phyloP scores from a whole-genome alignment of 371 early-diverging fungal genomes.

The Rhizopus stolonifer region DNA sequence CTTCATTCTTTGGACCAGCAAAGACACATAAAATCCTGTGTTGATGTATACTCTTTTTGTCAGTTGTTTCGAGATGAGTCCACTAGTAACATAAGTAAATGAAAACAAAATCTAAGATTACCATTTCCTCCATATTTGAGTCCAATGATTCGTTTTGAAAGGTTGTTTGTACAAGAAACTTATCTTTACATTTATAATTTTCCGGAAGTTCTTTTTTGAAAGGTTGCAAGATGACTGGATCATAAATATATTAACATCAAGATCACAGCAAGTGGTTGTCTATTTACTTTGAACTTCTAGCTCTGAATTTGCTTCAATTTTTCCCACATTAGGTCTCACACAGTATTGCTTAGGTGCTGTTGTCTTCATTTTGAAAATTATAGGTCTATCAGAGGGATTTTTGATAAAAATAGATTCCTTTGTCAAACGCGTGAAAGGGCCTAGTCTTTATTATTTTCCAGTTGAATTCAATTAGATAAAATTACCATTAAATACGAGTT shows the following conservation, averaged over 20 bases:
- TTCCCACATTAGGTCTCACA: slow-evolving; percentile 94
- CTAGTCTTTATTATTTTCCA: no score
- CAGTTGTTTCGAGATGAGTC: slow-evolving; percentile 51
- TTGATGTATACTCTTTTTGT: slow-evolving; percentile 55
- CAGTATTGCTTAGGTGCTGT: slow-evolving; percentile 97
- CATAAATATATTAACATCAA: neutral
- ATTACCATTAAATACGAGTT: slow-evolving; percentile 62
- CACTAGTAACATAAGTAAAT: slow-evolving; percentile 45
- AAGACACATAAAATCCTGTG: slow-evolving; percentile 65
- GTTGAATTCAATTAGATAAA: no score
- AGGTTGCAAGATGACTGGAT: slow-evolving; percentile 82
- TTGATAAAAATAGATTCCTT: slow-evolving; percentile 65
- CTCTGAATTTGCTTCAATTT: slow-evolving; percentile 71
- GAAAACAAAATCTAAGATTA: slow-evolving; percentile 31
- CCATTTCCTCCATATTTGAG: slow-evolving; percentile 45
- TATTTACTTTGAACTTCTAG: slow-evolving; percentile 77
- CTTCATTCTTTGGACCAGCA: slow-evolving; percentile 22
- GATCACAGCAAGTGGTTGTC: no score
- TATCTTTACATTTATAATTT: slow-evolving; percentile 89
- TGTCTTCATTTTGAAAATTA: slow-evolving; percentile 96
- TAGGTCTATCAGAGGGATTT: slow-evolving; percentile 68
- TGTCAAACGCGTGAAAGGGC: slow-evolving; percentile 73
- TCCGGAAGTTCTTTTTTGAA: slow-evolving; percentile 80
- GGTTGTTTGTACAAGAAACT: slow-evolving; percentile 91
- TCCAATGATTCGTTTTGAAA: slow-evolving; percentile 58